Base-by-base conservation (phyloP, 1,139 yeast species). In the Magnusiomyces clavatus region DNA sequence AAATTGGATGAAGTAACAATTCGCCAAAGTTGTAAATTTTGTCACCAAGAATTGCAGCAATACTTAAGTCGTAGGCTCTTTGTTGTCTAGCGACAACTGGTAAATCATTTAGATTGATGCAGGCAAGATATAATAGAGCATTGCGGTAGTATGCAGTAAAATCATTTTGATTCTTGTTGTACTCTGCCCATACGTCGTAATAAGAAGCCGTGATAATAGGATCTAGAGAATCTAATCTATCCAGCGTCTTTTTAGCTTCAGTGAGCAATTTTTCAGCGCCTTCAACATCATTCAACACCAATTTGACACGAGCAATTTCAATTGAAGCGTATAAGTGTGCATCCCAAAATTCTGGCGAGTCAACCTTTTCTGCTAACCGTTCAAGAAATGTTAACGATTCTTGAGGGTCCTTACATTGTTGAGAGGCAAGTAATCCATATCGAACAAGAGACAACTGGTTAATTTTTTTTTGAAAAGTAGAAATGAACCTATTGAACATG, bases 1-100 rank as follows among this genome's bases (percentile, higher is more conserved):
- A 77, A 52, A 90, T 82, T 49, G 95, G 96, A 67, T 92, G 97
- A 65, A 89, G 80, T 55, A 92, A 77, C 59, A 92, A 78, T 70
- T 94, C 98, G 50, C 98, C 98, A 69, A 92, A 92, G 71, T 90
- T 92, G 74, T 89, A 94, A 60, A 92, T 86, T 65, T 81, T 83
- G 64, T 89, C 96, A 47, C 97, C 98, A 60, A 92, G 75, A 57
- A 92, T 73, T 0, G 97, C 98, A 44, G 96, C 83, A 50, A 89
- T 77, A 55, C 95, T 78, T 61, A 92, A 77, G 60, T 92, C 95
- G 63, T 83, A 82, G 29, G 96, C 92, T 53, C 88, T 74, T 55
- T 72, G 75, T 58, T 76, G 76, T 58, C 71, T 77, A 52, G 82
- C 83, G 45, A 77, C 69, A 8, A 81, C 71, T 60, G 84, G 72